Percentiles rank a stretch among this genome's conserved stretches.
Evolutionary conservation across 192 early-diverging fungal species (phyloP).

Genomic region (Dissophora ornata): DNA sequence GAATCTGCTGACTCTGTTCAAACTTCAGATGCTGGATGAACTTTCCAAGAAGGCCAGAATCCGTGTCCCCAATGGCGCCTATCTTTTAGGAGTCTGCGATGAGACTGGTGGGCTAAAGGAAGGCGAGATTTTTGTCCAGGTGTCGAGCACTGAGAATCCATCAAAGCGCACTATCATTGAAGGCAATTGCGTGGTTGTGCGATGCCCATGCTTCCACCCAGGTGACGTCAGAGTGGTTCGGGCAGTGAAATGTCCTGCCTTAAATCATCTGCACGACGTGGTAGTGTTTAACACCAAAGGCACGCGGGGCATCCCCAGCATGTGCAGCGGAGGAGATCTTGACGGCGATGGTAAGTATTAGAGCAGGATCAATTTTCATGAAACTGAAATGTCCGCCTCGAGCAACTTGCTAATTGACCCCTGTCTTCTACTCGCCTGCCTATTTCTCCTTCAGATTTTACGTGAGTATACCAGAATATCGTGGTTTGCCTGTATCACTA

Average conservation of each 20-base stretch:
- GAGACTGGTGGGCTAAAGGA: conserved; percentile 57
- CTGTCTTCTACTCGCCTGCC: too few species aligned
- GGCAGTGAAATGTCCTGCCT: conserved; percentile 62
- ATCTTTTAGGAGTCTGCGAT: conserved; percentile 67
- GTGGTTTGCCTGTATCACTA: too few species aligned
- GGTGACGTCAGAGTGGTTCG: conserved; percentile 70
- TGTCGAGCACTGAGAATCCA: conserved; percentile 34
- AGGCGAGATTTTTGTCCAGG: conserved; percentile 64
- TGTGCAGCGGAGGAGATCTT: conserved; percentile 85
- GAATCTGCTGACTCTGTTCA: conserved; percentile 58
- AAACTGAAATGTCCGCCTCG: too few species aligned
- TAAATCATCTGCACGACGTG: conserved; percentile 70
- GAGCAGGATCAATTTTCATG: too few species aligned
- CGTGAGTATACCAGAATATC: conserved; percentile 55
- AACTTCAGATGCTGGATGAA: conserved; percentile 57
- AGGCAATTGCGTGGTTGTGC: conserved; percentile 57
- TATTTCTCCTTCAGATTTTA: conserved; percentile 58
- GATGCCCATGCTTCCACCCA: conserved; percentile 76
- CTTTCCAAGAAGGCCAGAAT: conserved; percentile 66
- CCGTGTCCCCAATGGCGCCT: conserved; percentile 62
- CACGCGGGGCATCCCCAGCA: conserved; percentile 74
- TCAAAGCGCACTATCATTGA: conserved; percentile 38
- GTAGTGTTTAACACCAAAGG: conserved; percentile 80
- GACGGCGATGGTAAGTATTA: conserved; percentile 74
- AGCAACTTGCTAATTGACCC: too few species aligned